Percentiles rank a stretch among this genome's conserved stretches.
Conservation (phyloP, 805 yeast species). For the Wickerhamiella vanderwaltii region DNA sequence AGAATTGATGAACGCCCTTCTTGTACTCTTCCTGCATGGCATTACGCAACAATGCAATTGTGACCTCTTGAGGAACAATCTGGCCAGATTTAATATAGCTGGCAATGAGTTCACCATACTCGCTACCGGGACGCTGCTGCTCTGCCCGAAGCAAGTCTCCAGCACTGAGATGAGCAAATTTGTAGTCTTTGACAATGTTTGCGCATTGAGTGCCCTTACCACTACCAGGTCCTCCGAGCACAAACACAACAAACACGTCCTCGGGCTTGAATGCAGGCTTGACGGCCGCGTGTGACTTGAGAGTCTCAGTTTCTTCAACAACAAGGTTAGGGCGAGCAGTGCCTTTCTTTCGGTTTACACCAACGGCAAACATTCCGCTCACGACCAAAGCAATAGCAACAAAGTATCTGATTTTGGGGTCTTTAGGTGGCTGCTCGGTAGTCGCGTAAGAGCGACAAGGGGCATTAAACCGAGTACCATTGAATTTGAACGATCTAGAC, state of each 20-base stretch:
- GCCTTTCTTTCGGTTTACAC: conserved; percentile 23
- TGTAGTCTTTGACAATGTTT: conserved; percentile 64
- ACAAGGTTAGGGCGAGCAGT: conserved; percentile 22
- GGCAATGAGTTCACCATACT: conserved; percentile 76
- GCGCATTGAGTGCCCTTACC: conserved; percentile 97
- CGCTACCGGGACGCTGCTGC: conserved; percentile 68
- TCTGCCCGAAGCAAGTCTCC: conserved; percentile 93
- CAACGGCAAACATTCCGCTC: conserved; percentile 26
- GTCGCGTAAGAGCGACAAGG: conserved; percentile 1
- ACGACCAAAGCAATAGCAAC: conserved; percentile 25
- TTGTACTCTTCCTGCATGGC: conserved; percentile 48
- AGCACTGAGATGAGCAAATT: conserved; percentile 85
- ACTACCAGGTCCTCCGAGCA: conserved; percentile 95
- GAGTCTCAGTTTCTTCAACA: conserved; percentile 24
- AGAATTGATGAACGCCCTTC: conserved; percentile 48
- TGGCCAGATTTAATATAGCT: conserved; percentile 73
- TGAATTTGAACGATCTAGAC: no score
- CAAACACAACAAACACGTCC: conserved; percentile 72
- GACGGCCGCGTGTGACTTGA: conserved; percentile 28
- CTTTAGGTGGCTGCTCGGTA: conserved; percentile 15
- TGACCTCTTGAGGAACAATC: conserved; percentile 88
- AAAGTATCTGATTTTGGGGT: conserved; percentile 27
- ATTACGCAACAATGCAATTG: conserved; percentile 67
- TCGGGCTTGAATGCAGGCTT: conserved; percentile 44
- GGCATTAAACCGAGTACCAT: no score